Evolutionary conservation across 306 rosid genomes (phyloP), one percentile per base, ranked within the genome.

Genomic region (Citrullus mucosospermus): DNA sequence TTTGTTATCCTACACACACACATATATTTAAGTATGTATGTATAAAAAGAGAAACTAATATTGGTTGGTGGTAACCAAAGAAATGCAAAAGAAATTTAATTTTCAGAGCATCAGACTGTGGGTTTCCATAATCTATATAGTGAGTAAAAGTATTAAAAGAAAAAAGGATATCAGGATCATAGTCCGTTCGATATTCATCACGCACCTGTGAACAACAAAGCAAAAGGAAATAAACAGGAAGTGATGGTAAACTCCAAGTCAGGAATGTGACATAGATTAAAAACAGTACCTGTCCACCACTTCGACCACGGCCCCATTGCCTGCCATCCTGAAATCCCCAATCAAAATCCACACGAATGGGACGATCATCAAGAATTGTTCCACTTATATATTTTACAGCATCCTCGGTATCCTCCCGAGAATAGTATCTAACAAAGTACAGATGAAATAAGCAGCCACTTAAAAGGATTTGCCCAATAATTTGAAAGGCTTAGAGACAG

Each of bases 301-400:
- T 92, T 81, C 97, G 90, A 75, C 99, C 99, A 25, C 99, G 99
- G 44, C 99, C 99, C 99, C 97, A 95, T 82, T 95, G 99, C 82
- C 99, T 88, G 13, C 99, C 99, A 25, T 95, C 99, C 80, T 85
- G 97, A 82, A 95, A 95, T 69, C 99, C 99, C 99, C 99, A 95
- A 72, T 95, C 99, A 86, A 95, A 95, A 89, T 95, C 98, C 86
- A 90, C 98, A 83, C 98, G 98, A 85, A 95, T 92, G 61, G 97
- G 97, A 77, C 98, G 98, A 71, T 95, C 99, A 84, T 95, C 99
- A 69, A 95, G 97, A 85, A 92, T 92, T 9, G 99, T 95, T 68
- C 97, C 97, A 46, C 99, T 95, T 80, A 95, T 86, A 83, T 89
- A 95, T 76, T 92, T 95, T 76, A 94, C 97, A 78, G 97, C 97